A percentile compares a stretch with the other conserved stretches of the same genome.
Evolutionary conservation across 2,329 filamentous ascomycete genomes (phyloP).

Genomic region (Penicillium verrucosum): DNA sequence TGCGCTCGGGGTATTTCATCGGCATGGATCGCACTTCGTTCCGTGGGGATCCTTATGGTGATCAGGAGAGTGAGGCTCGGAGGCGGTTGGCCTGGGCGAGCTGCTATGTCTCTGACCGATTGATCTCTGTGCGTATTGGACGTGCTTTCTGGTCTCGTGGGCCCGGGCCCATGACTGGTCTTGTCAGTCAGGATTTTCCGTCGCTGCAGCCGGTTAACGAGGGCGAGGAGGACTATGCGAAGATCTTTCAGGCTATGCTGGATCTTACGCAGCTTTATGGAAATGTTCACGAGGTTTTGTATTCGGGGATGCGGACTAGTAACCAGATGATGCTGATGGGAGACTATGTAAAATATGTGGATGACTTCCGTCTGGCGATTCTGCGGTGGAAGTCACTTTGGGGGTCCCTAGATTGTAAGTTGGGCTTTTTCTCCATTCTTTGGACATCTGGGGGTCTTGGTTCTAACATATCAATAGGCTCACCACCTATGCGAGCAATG

Average conservation of each 20-base stretch:
- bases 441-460: not conserved
- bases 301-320: constrained; percentile 66
- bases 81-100: constrained; percentile 67
- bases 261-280: constrained; percentile 70
- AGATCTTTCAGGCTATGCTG: constrained; percentile 67
- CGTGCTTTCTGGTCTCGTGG: constrained; percentile 72
- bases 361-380: constrained; percentile 67
- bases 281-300: constrained; percentile 70
- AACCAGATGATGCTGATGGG: constrained; percentile 68
- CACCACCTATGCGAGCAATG: constrained; percentile 63
- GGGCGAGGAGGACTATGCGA: constrained; percentile 64
- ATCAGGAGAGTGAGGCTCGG: constrained; percentile 58
- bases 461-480: constrained; percentile 44
- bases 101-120: constrained; percentile 64
- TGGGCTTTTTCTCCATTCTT: not conserved
- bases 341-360: constrained; percentile 71
- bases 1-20: constrained; percentile 68
- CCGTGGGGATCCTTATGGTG: constrained; percentile 57
- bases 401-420: constrained; percentile 62
- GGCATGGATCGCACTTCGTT: constrained; percentile 68
- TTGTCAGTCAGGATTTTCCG: constrained; percentile 65
- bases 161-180: constrained; percentile 63
- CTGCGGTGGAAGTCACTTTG: constrained; percentile 69
- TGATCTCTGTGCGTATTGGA: constrained; percentile 68
- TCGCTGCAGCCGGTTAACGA: constrained; percentile 58